Percentiles rank a stretch among this genome's conserved stretches.
Conservation (phyloP, 495 filamentous ascomycete species). For the Neurospora tetraspora region DNA sequence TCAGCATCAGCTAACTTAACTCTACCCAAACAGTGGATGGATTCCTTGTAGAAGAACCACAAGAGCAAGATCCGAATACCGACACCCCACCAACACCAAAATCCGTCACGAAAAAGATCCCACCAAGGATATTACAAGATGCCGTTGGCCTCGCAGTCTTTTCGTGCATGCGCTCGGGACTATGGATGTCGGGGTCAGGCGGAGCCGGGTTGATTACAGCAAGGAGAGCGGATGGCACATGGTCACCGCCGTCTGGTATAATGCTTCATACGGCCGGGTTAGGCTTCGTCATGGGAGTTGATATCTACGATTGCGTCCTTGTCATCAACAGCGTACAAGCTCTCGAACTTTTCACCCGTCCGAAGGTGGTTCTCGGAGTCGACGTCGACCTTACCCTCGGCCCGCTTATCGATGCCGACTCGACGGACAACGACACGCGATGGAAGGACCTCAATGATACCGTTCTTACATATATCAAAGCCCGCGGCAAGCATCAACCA, state of each 20-base stretch:
- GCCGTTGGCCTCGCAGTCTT: constrained; percentile 85
- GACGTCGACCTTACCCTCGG: constrained; percentile 71
- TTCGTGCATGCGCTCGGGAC: constrained; percentile 83
- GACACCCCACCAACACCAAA: constrained; percentile 23
- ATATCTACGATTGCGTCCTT: constrained; percentile 88
- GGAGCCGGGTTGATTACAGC: constrained; percentile 75
- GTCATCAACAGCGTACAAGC: constrained; percentile 79
- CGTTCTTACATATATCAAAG: constrained; percentile 83
- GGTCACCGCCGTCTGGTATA: constrained; percentile 83
- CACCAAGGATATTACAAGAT: constrained; percentile 66
- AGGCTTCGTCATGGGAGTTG: constrained; percentile 82
- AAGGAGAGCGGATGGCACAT: constrained; percentile 69
- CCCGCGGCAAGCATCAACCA: constrained; percentile 71
- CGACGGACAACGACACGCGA: constrained; percentile 64
- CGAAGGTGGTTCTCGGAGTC: constrained; percentile 67
- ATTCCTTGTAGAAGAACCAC: constrained; percentile 30
- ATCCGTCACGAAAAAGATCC: constrained; percentile 72
- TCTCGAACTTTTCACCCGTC: constrained; percentile 67
- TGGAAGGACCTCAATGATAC: constrained; percentile 49
- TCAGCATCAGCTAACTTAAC: not conserved
- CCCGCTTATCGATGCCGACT: constrained; percentile 63
- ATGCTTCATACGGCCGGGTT: constrained; percentile 77
- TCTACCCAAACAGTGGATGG: constrained; percentile 29
- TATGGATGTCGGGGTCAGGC: constrained; percentile 84
- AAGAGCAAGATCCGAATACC: constrained; percentile 6